Base-by-base conservation (phyloP, 116 monocot species). In the Iris pallida region DNA sequence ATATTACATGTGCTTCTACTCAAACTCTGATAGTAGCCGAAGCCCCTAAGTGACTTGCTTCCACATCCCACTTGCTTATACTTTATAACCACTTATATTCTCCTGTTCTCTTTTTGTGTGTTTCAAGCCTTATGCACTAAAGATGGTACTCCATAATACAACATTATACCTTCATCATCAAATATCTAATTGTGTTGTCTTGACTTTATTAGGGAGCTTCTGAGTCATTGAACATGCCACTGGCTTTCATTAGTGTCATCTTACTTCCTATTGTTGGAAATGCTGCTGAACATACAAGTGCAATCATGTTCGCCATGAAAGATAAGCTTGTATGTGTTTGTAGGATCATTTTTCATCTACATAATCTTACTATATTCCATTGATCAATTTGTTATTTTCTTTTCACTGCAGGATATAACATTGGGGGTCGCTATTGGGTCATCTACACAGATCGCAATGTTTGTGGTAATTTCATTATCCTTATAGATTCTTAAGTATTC, bases 291-390 rank as follows among this genome's bases (percentile, higher is more conserved):
- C 77, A 77, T 65, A 71, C 77, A 65, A 77, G 95, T 73, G 91
- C 95, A 44, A 95, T 95, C 68, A 95, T 95, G 91, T 95, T 95
- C 83, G 95, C 95, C 42, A 86, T 95, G 85, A 95, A 95, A 76
- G 73, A 95, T 73, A 95, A 95, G 69, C 90, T 95, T 68, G 95
- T 95, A 64, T 76, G 94, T 82, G 20, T 51, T 76, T 3, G 30
- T 30, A 30, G 30, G 30, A 30, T 30, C 0, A 1, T 30, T 30
- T 30, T 30, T 30, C 30, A 30, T 30, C 30, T 30, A 30, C 3
- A 30, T 30, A 30, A 3, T 19, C 5, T 1, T 57, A 57, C 17
- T 17, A 19, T 8, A 1, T 57, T 18, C 12, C 1, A 11, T 16
- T 43, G 67, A 53, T 42, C 67, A 55, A 67, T 16, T 67, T 55